phyloP scores from a whole-genome alignment of 179 eudicot genomes.

The Dionaea muscipula region DNA sequence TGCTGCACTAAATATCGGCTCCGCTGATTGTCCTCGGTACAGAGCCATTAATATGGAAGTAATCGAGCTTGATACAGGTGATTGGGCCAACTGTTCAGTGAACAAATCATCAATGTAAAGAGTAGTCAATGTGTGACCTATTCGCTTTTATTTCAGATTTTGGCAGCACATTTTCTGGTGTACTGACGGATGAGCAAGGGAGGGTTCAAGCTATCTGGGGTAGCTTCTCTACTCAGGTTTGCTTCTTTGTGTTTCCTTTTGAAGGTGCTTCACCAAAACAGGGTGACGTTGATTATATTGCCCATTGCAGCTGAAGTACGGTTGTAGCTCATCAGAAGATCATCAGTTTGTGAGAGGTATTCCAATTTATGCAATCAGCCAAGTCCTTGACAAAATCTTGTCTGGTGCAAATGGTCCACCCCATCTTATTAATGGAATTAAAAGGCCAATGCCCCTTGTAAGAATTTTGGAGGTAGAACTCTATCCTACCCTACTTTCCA shows the following conservation, averaged over 20 bases:
- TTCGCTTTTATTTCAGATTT: constrained; percentile 42
- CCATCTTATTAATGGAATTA: constrained; percentile 75
- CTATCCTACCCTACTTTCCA: constrained; percentile 81
- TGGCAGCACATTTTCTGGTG: constrained; percentile 93
- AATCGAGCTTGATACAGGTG: constrained; percentile 95
- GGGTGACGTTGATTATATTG: constrained; percentile 12
- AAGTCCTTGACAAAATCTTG: constrained; percentile 66
- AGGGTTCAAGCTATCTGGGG: constrained; percentile 95
- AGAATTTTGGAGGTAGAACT: constrained; percentile 84
- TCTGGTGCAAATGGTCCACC: constrained; percentile 62
- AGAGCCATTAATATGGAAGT: constrained; percentile 96
- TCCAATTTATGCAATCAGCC: constrained; percentile 67
- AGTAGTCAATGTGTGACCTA: not conserved
- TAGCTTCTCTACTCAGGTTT: constrained; percentile 92
- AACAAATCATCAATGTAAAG: not conserved
- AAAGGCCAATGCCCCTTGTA: constrained; percentile 74
- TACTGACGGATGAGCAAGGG: constrained; percentile 72
- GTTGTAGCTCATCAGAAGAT: constrained; percentile 62
- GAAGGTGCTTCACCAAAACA: constrained; percentile 1
- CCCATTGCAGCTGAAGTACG: constrained; percentile 56
- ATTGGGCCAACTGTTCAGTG: constrained; percentile 3
- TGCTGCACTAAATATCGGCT: constrained; percentile 70
- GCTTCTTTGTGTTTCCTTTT: constrained; percentile 1
- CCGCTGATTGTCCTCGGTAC: constrained; percentile 91
- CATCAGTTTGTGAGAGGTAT: constrained; percentile 92